Conservation (phyloP, 163 green algal genomes). For the Scenedesmus sp. region DNA sequence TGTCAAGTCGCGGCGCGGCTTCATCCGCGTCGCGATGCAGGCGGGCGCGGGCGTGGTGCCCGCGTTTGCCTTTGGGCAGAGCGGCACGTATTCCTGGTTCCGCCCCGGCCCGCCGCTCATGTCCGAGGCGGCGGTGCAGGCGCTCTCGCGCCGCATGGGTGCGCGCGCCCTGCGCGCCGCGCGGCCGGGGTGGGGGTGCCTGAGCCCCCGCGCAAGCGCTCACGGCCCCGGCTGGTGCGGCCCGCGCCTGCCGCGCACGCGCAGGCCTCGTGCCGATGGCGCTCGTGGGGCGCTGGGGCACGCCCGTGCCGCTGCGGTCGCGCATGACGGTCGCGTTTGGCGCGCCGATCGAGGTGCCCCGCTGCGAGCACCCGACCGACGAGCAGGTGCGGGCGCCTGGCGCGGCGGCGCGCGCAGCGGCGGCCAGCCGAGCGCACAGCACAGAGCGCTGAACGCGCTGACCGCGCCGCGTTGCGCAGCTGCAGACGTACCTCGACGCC, state of each 20-base stretch:
- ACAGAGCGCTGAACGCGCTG: no score
- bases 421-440: no score
- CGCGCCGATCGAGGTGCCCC: slow-evolving; percentile 68
- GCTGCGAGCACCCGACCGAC: slow-evolving; percentile 16
- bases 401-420: not conserved
- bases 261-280: slow-evolving; percentile 78
- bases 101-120: slow-evolving; percentile 62
- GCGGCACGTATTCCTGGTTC: slow-evolving; percentile 69
- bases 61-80: slow-evolving; percentile 86
- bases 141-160: slow-evolving; percentile 45
- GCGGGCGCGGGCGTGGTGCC: slow-evolving; percentile 74
- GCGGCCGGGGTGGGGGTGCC: no score
- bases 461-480: not conserved
- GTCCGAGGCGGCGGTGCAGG: slow-evolving; percentile 34
- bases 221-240: not conserved
- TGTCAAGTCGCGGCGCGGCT: slow-evolving; percentile 73
- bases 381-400: slow-evolving; percentile 6
- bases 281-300: slow-evolving; percentile 71
- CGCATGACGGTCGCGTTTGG: slow-evolving; percentile 78
- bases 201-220: no score
- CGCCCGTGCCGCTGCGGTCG: slow-evolving; percentile 57
- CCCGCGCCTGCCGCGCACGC: not conserved
- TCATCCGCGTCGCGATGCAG: slow-evolving; percentile 78
- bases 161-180: slow-evolving; percentile 20
- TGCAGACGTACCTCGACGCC: slow-evolving; percentile 41